Evolutionary conservation across 257 asterid genomes (phyloP).

Genomic region (Solanum medicagineum): DNA sequence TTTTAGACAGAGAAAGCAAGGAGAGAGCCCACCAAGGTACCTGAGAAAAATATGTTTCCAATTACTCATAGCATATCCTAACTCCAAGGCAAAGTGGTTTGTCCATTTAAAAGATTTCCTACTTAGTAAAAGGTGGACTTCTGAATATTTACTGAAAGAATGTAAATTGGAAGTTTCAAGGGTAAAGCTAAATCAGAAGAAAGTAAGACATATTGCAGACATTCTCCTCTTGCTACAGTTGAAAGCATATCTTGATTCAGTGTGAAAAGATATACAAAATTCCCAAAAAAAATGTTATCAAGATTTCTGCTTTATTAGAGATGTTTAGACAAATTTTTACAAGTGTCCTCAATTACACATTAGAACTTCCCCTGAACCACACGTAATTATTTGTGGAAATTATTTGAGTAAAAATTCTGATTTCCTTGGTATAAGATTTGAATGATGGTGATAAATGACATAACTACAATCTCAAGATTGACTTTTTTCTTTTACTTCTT

Average conservation of each 20-base stretch:
- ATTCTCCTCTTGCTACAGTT: neutral
- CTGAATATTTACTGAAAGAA: neutral
- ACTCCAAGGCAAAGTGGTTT: neutral
- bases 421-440: neutral
- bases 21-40: constrained; percentile 97
- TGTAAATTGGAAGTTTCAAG: neutral
- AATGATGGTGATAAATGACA: neutral
- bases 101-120: neutral
- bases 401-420: neutral
- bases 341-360: neutral
- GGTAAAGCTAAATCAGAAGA: neutral
- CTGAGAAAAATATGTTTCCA: constrained; percentile 29
- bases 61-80: neutral
- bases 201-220: neutral
- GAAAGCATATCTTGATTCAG: neutral
- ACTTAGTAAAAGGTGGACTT: neutral
- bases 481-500: neutral
- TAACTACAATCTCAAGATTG: neutral
- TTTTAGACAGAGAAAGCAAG: constrained; percentile 72
- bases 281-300: neutral
- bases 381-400: neutral
- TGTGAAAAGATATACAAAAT: neutral
- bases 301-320: neutral
- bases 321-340: neutral
- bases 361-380: neutral